A percentile compares a stretch with the other conserved stretches of the same genome.
phyloP scores from a whole-genome alignment of 78 protist genomes.

The Chrysochromulina parva region DNA sequence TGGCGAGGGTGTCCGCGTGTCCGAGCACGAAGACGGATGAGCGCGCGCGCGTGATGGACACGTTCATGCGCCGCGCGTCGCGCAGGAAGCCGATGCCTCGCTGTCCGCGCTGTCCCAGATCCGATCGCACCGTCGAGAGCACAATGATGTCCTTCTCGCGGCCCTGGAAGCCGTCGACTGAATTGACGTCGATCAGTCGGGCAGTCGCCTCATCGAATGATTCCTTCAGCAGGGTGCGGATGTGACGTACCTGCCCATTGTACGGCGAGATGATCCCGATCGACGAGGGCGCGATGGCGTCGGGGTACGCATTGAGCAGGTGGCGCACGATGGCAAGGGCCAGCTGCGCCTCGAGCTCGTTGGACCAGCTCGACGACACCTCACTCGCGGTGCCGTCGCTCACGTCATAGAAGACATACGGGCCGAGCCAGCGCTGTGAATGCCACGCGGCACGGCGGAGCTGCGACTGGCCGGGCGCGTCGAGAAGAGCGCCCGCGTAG shows the following conservation, averaged over 20 bases:
- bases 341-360: background rate
- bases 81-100: slow-evolving; percentile 74
- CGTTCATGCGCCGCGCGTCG: slow-evolving; percentile 89
- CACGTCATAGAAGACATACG: background rate
- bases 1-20: background rate
- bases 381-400: background rate
- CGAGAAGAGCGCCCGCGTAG: slow-evolving; percentile 7
- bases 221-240: background rate
- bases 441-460: background rate
- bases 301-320: background rate
- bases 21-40: background rate
- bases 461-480: background rate
- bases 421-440: background rate
- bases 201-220: background rate
- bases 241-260: background rate
- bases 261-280: slow-evolving; percentile 9
- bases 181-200: background rate
- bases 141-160: slow-evolving; percentile 80
- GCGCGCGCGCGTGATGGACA: slow-evolving; percentile 83
- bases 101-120: background rate
- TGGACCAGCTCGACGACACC: background rate
- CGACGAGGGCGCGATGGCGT: background rate
- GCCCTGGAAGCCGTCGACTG: slow-evolving; percentile 81
- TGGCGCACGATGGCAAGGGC: background rate
- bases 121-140: slow-evolving; percentile 71